Evolutionary conservation across 805 yeast genomes (phyloP).

Genomic region (Wickerhamiella kurtzmanii): DNA sequence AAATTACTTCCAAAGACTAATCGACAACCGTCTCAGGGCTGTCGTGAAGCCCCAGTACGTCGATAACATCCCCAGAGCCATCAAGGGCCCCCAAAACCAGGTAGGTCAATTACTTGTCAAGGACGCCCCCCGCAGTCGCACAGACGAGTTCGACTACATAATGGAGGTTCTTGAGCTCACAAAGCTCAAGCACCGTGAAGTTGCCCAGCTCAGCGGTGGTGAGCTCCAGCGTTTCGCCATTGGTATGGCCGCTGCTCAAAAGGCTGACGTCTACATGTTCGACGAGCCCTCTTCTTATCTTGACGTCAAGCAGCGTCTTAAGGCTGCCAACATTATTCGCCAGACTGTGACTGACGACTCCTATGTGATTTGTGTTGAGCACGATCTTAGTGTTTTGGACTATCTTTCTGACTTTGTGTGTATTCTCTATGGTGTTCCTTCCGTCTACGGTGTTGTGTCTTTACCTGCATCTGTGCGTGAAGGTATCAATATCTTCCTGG

Average conservation of each 20-base stretch:
- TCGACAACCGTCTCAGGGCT: conserved; percentile 92
- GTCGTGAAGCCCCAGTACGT: conserved; percentile 98
- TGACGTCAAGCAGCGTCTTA: conserved; percentile 96
- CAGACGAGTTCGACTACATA: conserved; percentile 49
- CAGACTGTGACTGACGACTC: conserved; percentile 57
- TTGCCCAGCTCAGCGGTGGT: conserved; percentile 88
- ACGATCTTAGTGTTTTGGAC: conserved; percentile 94
- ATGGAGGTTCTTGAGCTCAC: conserved; percentile 60
- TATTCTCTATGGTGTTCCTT: conserved; percentile 94
- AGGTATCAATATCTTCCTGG: conserved; percentile 96
- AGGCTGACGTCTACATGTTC: conserved; percentile 94
- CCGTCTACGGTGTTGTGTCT: conserved; percentile 97
- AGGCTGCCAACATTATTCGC: conserved; percentile 92
- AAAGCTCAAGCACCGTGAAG: conserved; percentile 73
- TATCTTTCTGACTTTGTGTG: conserved; percentile 94
- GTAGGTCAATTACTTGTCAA: conserved; percentile 74
- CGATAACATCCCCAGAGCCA: conserved; percentile 92
- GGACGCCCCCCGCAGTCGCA: conserved; percentile 49
- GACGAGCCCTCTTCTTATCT: conserved; percentile 98
- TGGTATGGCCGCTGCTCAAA: conserved; percentile 92
- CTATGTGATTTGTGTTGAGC: conserved; percentile 95
- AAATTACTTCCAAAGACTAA: conserved; percentile 83
- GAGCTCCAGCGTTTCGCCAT: conserved; percentile 97
- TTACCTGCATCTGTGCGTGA: conserved; percentile 95
- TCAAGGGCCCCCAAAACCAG: conserved; percentile 69